Base-by-base conservation (phyloP, 148 eudicot genomes). In the Rhododendron henanense region DNA sequence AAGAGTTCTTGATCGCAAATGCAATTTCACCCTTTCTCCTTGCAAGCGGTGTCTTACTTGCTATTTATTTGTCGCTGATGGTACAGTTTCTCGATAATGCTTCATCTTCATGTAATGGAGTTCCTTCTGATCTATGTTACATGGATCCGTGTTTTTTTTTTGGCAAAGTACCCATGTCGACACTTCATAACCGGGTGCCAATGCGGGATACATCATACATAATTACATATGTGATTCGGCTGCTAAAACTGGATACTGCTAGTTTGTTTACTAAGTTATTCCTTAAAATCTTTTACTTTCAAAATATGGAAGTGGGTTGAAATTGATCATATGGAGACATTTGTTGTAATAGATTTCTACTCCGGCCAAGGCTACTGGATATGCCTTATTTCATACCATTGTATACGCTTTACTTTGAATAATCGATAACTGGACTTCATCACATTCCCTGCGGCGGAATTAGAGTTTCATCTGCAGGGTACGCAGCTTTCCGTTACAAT, bases 21-120 rank as follows among this genome's bases (percentile, higher is more conserved):
- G 88, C 73, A 65, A 33, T 83, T 25, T 78, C 88, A 65, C 83
- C 88, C 88, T 77, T 63, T 65, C 67, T 83, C 88, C 75, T 69
- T 69, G 35, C 78, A 35, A 74, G 78, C 21, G 2, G 78, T 74
- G 78, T 74, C 19, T 73, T 71, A 31, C 19, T 4, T 67, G 74
- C 35, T 25, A 69, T 28, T 69, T 69, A 63, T 21, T 63, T 63
- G 69, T 23, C 69, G 0, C 13, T 63, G 69, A 63, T 23, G 69
- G 28, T 63, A 5, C 8, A 63, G 69, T 63, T 23, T 21, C 69
- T 63, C 69, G 9, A 23, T 63, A 61, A 23, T 21, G 67, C 25
- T 18, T 59, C 67, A 59, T 19, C 67, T 16, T 59, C 19, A 59
- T 63, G 69, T 23, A 63, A 63, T 23, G 28, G 11, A 63, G 28